Conservation (phyloP, 225 moss, liverwort and hornwort species). For the Thuidium tamariscinum region DNA sequence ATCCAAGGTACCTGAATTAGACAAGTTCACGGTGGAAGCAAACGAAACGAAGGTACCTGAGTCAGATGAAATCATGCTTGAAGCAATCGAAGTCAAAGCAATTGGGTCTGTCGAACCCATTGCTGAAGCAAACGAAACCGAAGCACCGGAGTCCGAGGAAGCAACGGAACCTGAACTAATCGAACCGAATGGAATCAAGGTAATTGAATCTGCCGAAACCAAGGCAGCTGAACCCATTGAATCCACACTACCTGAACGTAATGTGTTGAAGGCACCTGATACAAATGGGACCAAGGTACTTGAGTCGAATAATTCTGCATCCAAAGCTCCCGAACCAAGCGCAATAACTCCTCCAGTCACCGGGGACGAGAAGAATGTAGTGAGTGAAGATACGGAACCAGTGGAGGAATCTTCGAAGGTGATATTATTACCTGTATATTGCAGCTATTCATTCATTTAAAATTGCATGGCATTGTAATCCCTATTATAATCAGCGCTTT, state of each 20-base stretch:
- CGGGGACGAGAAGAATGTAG: background rate
- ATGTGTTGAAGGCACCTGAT: background rate
- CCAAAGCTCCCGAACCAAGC: background rate
- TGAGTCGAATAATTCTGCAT: background rate
- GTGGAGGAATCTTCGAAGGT: constrained; percentile 12
- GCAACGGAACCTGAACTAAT: background rate
- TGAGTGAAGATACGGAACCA: background rate
- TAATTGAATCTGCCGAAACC: background rate
- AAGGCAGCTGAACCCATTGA: background rate
- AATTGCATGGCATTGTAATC: background rate
- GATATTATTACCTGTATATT: background rate
- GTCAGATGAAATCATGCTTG: constrained; percentile 18
- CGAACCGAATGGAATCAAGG: background rate
- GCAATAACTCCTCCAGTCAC: background rate
- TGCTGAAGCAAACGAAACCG: background rate
- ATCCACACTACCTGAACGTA: background rate
- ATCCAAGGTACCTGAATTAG: background rate
- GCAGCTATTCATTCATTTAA: background rate
- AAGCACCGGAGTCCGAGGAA: background rate
- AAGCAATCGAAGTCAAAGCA: background rate
- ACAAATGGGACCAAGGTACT: constrained; percentile 1
- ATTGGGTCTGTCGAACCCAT: background rate
- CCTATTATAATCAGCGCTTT: background rate
- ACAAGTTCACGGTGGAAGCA: background rate
- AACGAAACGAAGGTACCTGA: background rate